Evolutionary conservation across 2,329 filamentous ascomycete genomes (phyloP).

Genomic region (Aspergillus melleus): DNA sequence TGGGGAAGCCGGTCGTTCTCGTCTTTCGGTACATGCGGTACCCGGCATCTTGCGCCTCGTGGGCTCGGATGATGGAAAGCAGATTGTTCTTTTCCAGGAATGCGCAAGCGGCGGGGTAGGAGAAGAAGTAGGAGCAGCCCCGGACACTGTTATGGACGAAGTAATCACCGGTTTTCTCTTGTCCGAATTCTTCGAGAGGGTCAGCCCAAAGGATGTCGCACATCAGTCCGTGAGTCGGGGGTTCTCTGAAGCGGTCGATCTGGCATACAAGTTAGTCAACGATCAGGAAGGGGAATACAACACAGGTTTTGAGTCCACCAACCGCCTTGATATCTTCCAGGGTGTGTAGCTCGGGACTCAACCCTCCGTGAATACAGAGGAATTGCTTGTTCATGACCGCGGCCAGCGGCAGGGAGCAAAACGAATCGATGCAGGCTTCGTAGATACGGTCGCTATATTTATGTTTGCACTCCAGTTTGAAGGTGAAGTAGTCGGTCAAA

Average conservation of each 20-base stretch:
- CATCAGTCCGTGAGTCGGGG: constrained; percentile 96
- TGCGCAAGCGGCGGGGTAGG: constrained; percentile 92
- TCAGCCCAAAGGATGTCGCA: constrained; percentile 99
- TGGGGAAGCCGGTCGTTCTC: constrained; percentile 94
- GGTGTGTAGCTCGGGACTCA: constrained; percentile 94
- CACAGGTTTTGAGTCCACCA: constrained; percentile 36
- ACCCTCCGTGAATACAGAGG: constrained; percentile 92
- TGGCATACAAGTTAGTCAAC: constrained; percentile 40
- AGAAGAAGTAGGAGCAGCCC: constrained; percentile 99
- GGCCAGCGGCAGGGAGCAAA: constrained; percentile 88
- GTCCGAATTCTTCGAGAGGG: constrained; percentile 95
- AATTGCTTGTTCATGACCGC: constrained; percentile 99
- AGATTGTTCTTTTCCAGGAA: constrained; percentile 99
- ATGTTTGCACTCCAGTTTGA: constrained; percentile 99
- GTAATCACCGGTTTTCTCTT: constrained; percentile 97
- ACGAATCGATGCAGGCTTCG: constrained; percentile 97
- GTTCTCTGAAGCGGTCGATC: constrained; percentile 97
- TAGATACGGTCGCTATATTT: constrained; percentile 97
- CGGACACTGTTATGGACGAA: constrained; percentile 98
- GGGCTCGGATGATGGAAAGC: constrained; percentile 92
- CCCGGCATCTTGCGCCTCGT: constrained; percentile 97
- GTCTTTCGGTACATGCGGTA: constrained; percentile 99
- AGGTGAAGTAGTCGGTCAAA: constrained; percentile 99
- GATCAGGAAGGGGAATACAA: background rate
- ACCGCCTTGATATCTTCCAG: constrained; percentile 90